These are phyloP conservation scores for Collybiopsis luxurians DNA, from an alignment of 768 basidiomycete species.

Conservation along the genomic window DNA sequence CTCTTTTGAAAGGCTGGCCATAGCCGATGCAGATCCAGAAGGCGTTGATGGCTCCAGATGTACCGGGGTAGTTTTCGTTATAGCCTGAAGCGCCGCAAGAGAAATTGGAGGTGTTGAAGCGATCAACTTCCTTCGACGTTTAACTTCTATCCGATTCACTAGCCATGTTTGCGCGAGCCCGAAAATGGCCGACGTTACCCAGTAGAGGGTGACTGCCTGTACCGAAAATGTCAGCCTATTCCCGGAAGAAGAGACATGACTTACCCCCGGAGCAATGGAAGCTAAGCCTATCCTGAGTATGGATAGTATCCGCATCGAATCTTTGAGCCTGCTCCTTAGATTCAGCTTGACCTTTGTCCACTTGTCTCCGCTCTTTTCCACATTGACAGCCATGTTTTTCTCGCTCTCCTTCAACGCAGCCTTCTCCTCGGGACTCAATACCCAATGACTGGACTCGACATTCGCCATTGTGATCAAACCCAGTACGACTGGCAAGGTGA, in stretches of 20 bases:
- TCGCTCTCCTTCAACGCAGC: slow-evolving; percentile 47
- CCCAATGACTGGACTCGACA: slow-evolving; percentile 75
- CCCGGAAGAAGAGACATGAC: slow-evolving; percentile 17
- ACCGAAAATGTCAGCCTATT: slow-evolving; percentile 9
- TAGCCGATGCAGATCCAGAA: slow-evolving; percentile 5
- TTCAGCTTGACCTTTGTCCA: slow-evolving; percentile 39
- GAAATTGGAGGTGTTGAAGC: neutral
- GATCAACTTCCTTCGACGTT: slow-evolving; percentile 25
- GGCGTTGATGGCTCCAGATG: neutral
- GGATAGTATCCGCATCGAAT: slow-evolving; percentile 51
- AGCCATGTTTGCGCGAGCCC: slow-evolving; percentile 75
- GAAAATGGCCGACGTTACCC: slow-evolving; percentile 74
- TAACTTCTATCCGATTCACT: slow-evolving; percentile 61
- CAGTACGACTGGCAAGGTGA: slow-evolving; percentile 63
- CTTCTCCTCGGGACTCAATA: slow-evolving; percentile 57
- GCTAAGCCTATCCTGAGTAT: slow-evolving; percentile 67
- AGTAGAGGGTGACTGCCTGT: slow-evolving; percentile 71
- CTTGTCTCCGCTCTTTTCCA: slow-evolving; percentile 41
- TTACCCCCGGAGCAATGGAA: slow-evolving; percentile 69
- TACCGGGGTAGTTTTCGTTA: neutral
- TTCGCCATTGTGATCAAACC: slow-evolving; percentile 78
- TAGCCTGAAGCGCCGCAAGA: slow-evolving; percentile 2
- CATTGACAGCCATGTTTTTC: slow-evolving; percentile 41
- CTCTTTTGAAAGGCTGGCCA: neutral
- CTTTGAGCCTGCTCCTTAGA: slow-evolving; percentile 26